Percentiles rank a stretch among this genome's conserved stretches.
phyloP scores from a whole-genome alignment of 1,139 yeast species.

The Geotrichum phurueaensis region DNA sequence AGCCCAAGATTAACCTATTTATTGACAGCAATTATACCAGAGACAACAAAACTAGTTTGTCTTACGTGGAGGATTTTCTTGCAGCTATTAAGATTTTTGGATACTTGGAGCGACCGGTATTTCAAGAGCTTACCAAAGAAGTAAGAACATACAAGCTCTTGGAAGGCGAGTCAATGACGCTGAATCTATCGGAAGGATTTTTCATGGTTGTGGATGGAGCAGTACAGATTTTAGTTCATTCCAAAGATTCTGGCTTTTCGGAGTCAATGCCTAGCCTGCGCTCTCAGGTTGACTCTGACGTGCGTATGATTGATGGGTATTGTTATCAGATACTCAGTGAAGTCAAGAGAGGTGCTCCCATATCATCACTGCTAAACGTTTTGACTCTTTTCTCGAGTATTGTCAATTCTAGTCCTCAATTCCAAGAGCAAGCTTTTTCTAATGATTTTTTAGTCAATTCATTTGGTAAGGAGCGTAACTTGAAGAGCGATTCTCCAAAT shows the following conservation, averaged over 20 bases:
- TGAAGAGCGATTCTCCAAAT: neutral
- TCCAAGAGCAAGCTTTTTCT: neutral
- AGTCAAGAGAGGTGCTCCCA: slow-evolving; percentile 75
- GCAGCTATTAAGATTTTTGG: slow-evolving; percentile 93
- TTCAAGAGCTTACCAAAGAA: slow-evolving; percentile 84
- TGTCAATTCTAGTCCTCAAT: slow-evolving; percentile 16
- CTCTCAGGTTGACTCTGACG: slow-evolving; percentile 43
- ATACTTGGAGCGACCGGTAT: slow-evolving; percentile 80
- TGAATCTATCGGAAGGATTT: slow-evolving; percentile 76
- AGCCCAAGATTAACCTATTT: slow-evolving; percentile 41
- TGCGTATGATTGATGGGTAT: slow-evolving; percentile 42
- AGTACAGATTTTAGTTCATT: slow-evolving; percentile 60
- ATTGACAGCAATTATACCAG: slow-evolving; percentile 35
- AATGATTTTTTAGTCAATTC: neutral
- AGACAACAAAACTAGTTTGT: slow-evolving; percentile 40
- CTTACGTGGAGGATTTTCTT: slow-evolving; percentile 79
- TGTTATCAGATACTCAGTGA: slow-evolving; percentile 74
- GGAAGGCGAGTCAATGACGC: slow-evolving; percentile 64
- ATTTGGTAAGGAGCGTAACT: neutral
- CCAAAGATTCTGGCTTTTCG: slow-evolving; percentile 64
- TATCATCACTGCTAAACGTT: slow-evolving; percentile 76
- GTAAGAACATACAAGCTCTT: slow-evolving; percentile 85
- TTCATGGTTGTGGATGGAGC: slow-evolving; percentile 93
- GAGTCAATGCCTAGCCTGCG: slow-evolving; percentile 69
- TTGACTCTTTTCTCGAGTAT: slow-evolving; percentile 59